These are phyloP conservation scores for Naematelia encephala DNA, from an alignment of 768 basidiomycete genomes.

Conservation along the genomic window DNA sequence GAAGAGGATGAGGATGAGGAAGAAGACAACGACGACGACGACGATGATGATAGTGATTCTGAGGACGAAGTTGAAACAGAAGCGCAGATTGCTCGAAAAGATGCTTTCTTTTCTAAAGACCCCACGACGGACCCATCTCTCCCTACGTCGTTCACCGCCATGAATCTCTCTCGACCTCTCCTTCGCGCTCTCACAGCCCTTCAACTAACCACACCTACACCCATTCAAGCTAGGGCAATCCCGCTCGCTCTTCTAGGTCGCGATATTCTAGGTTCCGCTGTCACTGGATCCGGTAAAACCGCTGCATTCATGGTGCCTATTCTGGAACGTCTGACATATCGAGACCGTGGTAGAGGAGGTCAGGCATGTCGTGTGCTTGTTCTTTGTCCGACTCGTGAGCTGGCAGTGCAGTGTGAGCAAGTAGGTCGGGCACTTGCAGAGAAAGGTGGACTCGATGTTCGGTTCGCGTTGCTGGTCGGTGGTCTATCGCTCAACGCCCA, in stretches of 20 bases:
- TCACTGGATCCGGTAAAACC: conserved; percentile 97
- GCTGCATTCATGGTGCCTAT: conserved; percentile 95
- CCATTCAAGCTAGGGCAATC: conserved; percentile 90
- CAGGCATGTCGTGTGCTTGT: conserved; percentile 69
- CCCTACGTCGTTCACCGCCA: conserved; percentile 71
- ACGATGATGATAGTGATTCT: conserved; percentile 48
- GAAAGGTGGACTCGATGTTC: conserved; percentile 63
- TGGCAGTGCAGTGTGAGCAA: conserved; percentile 92
- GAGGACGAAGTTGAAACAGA: conserved; percentile 55
- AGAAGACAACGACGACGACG: conserved; percentile 31
- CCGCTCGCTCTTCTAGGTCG: conserved; percentile 91
- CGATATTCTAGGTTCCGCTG: conserved; percentile 91
- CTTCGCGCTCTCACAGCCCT: conserved; percentile 83
- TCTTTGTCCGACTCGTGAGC: conserved; percentile 88
- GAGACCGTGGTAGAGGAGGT: conserved; percentile 81
- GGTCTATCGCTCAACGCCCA: conserved; percentile 91
- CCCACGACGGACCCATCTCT: conserved; percentile 60
- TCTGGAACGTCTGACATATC: conserved; percentile 83
- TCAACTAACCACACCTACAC: conserved; percentile 71
- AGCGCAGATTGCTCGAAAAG: conserved; percentile 67
- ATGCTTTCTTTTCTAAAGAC: conserved; percentile 72
- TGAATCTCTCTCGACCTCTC: conserved; percentile 93
- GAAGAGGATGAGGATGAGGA: conserved; percentile 35
- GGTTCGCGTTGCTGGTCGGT: conserved; percentile 89
- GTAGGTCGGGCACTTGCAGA: conserved; percentile 77